A percentile compares a stretch with the other conserved stretches of the same genome.
These are phyloP conservation scores for Vitis labrusca DNA, from an alignment of 164 flowering plant genomes.

Conservation along the genomic window DNA sequence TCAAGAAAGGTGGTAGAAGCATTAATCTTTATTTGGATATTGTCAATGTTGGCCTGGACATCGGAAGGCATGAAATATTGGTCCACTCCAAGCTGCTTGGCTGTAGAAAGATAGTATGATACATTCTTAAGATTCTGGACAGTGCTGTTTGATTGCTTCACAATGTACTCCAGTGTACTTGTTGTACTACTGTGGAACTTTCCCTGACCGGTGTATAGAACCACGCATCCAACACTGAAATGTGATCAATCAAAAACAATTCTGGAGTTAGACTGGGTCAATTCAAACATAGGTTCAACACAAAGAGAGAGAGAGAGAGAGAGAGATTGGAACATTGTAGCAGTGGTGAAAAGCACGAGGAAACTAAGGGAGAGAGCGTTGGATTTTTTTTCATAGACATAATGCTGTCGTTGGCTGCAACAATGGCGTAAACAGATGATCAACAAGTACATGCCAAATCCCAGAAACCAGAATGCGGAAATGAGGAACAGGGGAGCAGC, in stretches of 20 bases:
- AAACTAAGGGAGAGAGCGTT: slow-evolving; percentile 24
- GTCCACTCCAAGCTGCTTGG: slow-evolving; percentile 27
- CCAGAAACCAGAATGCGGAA: slow-evolving; percentile 30
- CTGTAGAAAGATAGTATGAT: slow-evolving; percentile 20
- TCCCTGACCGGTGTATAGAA: slow-evolving; percentile 31
- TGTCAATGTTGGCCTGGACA: slow-evolving; percentile 21
- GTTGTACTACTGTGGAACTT: slow-evolving; percentile 27
- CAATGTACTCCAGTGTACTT: slow-evolving; percentile 19
- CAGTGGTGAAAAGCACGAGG: slow-evolving; percentile 27
- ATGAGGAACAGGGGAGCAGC: slow-evolving; percentile 28
- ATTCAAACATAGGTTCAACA: background rate
- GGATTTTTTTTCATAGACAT: slow-evolving; percentile 23
- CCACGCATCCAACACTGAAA: slow-evolving; percentile 30
- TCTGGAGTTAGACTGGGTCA: background rate
- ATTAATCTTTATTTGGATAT: slow-evolving; percentile 15
- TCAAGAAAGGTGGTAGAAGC: slow-evolving; percentile 16
- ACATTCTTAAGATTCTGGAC: slow-evolving; percentile 23
- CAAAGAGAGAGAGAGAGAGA: background rate
- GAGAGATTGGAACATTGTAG: slow-evolving; percentile 25
- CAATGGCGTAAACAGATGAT: slow-evolving; percentile 22
- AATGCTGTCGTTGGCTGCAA: slow-evolving; percentile 13
- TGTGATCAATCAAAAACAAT: background rate
- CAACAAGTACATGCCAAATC: slow-evolving; percentile 19
- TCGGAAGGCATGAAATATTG: slow-evolving; percentile 18
- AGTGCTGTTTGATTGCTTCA: slow-evolving; percentile 15